Conservation (phyloP, 2,329 filamentous ascomycete genomes). For the Diaporthe batatas region DNA sequence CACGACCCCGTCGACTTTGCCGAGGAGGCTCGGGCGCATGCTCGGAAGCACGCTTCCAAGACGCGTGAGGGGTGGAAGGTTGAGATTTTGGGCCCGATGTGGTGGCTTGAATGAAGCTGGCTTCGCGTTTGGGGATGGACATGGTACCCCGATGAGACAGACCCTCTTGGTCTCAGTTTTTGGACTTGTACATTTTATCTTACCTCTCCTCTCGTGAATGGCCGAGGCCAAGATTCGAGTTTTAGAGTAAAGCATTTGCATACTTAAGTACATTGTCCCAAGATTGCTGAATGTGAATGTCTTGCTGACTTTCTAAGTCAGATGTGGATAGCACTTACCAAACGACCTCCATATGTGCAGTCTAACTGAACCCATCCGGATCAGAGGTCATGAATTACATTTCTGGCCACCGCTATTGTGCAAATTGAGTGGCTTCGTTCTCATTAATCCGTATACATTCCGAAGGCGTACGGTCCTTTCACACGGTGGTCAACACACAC, state of each 20-base stretch:
- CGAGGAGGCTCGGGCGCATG: constrained; percentile 2
- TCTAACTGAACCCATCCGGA: too few relatives aligned
- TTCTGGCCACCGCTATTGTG: too few relatives aligned
- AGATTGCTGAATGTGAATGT: not conserved
- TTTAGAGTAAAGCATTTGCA: not conserved
- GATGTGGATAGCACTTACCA: too few relatives aligned
- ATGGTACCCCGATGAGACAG: not conserved
- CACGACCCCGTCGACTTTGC: constrained; percentile 12
- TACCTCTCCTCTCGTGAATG: not conserved
- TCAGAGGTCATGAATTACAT: too few relatives aligned
- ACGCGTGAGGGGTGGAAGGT: constrained; percentile 21
- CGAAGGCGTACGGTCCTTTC: too few relatives aligned
- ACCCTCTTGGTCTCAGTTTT: not conserved
- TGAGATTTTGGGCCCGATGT: constrained; percentile 5
- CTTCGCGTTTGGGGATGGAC: not conserved
- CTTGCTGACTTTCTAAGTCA: not conserved
- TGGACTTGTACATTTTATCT: not conserved
- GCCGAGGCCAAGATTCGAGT: not conserved
- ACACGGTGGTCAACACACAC: too few relatives aligned
- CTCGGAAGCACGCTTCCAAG: constrained; percentile 21
- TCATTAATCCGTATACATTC: too few relatives aligned
- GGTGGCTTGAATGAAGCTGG: not conserved
- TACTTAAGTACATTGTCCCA: not conserved
- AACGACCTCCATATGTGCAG: too few relatives aligned
- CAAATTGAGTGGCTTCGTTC: too few relatives aligned